Conservation (phyloP, 345 rosid species). For the Eucalyptus tenuipes region DNA sequence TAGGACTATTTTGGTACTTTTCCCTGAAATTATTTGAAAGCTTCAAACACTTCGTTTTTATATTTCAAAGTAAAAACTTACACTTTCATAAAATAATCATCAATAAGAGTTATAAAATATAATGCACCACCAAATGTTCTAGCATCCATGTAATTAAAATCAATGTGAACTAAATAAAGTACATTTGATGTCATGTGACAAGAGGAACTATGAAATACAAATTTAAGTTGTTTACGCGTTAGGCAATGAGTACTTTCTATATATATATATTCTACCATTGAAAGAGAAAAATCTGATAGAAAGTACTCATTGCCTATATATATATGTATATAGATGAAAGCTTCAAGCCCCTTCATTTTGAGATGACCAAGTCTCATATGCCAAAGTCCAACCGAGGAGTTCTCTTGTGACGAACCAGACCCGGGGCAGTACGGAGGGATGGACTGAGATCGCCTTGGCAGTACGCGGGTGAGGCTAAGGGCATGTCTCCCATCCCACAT, state of each 20-base stretch:
- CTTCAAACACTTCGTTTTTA: not conserved
- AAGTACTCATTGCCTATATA: no score
- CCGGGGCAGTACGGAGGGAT: no score
- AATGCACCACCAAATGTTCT: not conserved
- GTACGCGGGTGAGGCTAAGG: no score
- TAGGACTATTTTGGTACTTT: no score
- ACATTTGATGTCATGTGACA: not conserved
- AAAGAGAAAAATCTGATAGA: no score
- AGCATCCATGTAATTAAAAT: not conserved
- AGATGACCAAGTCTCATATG: no score
- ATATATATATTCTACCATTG: no score
- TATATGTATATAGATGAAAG: no score
- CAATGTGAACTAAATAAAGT: not conserved
- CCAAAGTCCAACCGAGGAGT: not conserved
- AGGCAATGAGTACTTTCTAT: not conserved
- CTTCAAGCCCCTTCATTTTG: no score
- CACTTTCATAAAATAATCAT: not conserved
- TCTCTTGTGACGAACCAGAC: no score
- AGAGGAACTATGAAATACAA: not conserved
- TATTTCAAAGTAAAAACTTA: not conserved
- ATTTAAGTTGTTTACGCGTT: not conserved
- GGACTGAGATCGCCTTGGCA: no score
- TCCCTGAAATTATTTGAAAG: not conserved
- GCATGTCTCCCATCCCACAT: no score
- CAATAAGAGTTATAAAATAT: not conserved